phyloP scores from a whole-genome alignment of 495 filamentous ascomycete species.

The Elasticomyces elasticus region DNA sequence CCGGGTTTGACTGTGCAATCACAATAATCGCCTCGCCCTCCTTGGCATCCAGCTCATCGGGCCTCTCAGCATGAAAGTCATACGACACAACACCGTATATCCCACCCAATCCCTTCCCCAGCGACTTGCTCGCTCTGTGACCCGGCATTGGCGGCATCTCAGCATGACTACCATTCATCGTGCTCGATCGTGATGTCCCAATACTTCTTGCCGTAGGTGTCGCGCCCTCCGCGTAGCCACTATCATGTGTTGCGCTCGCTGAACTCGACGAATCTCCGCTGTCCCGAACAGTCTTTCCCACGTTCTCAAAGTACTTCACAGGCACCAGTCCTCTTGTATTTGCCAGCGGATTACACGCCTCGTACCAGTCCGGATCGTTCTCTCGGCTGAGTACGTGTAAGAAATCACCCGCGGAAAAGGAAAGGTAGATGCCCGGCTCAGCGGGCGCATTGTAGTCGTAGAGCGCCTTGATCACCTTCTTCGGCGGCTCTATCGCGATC shows the following conservation, averaged over 20 bases:
- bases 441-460: slow-evolving; percentile 68
- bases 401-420: slow-evolving; percentile 90
- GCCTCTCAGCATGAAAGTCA: slow-evolving; percentile 89
- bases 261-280: slow-evolving; percentile 68
- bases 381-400: slow-evolving; percentile 97
- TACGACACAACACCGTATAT: slow-evolving; percentile 96
- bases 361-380: slow-evolving; percentile 93
- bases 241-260: slow-evolving; percentile 57
- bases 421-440: slow-evolving; percentile 58
- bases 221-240: slow-evolving; percentile 63
- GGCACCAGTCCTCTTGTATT: slow-evolving; percentile 85
- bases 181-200: slow-evolving; percentile 11
- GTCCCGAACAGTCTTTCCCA: slow-evolving; percentile 84
- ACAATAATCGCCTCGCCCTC: slow-evolving; percentile 94
- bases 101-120: slow-evolving; percentile 57
- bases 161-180: slow-evolving; percentile 22
- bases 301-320: slow-evolving; percentile 80
- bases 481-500: slow-evolving; percentile 90
- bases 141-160: slow-evolving; percentile 30
- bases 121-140: slow-evolving; percentile 42
- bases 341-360: slow-evolving; percentile 93
- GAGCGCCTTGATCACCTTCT: slow-evolving; percentile 96
- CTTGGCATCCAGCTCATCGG: slow-evolving; percentile 91
- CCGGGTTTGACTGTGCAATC: slow-evolving; percentile 97
- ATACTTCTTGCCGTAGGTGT: slow-evolving; percentile 19